Base-by-base conservation (phyloP, 208 protist species). In the Balamuthia mandrillaris region DNA sequence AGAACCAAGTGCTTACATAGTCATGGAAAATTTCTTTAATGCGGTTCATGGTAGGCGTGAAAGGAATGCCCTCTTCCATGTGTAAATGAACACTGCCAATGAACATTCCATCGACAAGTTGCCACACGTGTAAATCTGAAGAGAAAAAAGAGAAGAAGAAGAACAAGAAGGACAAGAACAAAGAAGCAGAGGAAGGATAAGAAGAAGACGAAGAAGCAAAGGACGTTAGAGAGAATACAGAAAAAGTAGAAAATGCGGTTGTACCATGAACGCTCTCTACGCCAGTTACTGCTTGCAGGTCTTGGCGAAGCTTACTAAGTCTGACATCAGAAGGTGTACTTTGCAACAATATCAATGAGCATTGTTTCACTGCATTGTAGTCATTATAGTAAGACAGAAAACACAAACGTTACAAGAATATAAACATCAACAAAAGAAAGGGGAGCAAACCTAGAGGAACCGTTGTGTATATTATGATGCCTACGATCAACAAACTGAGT, bases 21-120 rank as follows among this genome's bases (percentile, higher is more conserved):
- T 41, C 16, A 39, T 95, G 93, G 60, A 95, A 86, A n/a, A 93
- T 60, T 10, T 51, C 77, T 63, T 93, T 90, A 12, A 94, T 81
- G 37, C 85, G 39, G 0, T 24, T 37, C 1, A 72, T 84, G 31
- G 91, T 31, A 1, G 3, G 10, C 21, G 60, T 66, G 31, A 78
- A 94, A 3, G 81, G 24, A 16, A 35, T 29, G 7, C 52, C 63
- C 33, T 89, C 49, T 33, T 44, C 51, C 3, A 86, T 42, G 7
- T 74, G 51, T 14, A 95, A 78, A 37, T 95, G 93, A 0, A 93
- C 66, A 18, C 88, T 81, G n/a, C 63, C 61, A 39, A 95, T 85
- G 1, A 87, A 54, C 12, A 63, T 90, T 18, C 77, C 74, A 24
- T 88, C 81, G 24, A 88, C 84, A 1, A 95, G 70, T 75, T 94